These are phyloP conservation scores for Planoprotostelium fungivorum DNA, from an alignment of 78 protist genomes.

Conservation along the genomic window DNA sequence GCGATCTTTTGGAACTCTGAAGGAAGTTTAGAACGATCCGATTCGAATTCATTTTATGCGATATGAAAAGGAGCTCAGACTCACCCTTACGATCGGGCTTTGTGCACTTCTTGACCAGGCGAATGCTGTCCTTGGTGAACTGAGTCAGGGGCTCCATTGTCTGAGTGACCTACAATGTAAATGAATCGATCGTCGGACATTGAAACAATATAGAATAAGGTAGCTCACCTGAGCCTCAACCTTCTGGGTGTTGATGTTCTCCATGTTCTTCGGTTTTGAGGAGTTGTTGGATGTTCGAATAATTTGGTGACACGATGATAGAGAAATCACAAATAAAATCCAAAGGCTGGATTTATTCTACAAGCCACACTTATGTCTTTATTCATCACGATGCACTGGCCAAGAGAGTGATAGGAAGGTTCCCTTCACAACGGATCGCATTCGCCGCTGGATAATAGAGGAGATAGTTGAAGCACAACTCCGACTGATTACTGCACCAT, in stretches of 20 bases:
- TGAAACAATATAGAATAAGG: too few species aligned
- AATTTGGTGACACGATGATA: neutral
- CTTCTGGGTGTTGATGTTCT: neutral
- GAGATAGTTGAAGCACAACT: neutral
- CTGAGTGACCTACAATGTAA: too few species aligned
- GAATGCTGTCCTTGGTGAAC: slow-evolving; percentile 62
- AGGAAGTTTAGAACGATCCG: neutral
- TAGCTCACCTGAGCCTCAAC: neutral
- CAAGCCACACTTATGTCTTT: neutral
- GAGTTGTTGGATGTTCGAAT: neutral
- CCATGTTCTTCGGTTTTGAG: neutral
- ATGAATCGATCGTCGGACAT: too few species aligned
- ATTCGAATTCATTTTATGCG: neutral
- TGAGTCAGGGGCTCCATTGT: slow-evolving; percentile 48
- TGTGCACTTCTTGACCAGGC: slow-evolving; percentile 61
- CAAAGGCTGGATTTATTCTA: neutral
- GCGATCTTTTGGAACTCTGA: slow-evolving; percentile 87
- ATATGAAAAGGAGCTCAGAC: neutral
- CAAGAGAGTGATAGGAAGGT: neutral
- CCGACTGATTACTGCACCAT: neutral
- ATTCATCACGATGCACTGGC: neutral
- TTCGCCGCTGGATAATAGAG: neutral
- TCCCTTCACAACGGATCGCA: neutral
- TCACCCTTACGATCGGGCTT: slow-evolving; percentile 69
- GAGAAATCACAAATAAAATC: neutral